A percentile compares a stretch with the other conserved stretches of the same genome.
Conservation (phyloP, 257 asterid species). For the Vinca minor region DNA sequence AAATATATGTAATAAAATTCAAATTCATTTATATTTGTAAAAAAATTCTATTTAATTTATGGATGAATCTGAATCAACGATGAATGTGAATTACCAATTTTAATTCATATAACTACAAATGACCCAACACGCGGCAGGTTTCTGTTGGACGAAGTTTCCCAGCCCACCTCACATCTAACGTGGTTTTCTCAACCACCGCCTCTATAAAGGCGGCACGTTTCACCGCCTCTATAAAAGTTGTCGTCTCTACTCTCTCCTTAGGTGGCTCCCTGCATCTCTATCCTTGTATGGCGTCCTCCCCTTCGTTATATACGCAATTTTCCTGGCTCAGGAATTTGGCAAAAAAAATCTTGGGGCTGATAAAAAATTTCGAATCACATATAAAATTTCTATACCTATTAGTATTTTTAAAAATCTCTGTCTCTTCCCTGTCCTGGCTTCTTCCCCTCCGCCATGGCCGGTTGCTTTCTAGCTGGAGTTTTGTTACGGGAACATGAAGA, state of each 20-base stretch:
- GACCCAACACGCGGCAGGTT: background rate
- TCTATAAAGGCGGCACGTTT: background rate
- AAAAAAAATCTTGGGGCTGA: too few species aligned
- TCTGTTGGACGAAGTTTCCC: background rate
- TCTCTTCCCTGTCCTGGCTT: background rate
- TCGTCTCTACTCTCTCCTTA: background rate
- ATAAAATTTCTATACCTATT: too few species aligned
- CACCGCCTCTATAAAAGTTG: background rate
- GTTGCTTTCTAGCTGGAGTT: background rate
- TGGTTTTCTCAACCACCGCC: background rate
- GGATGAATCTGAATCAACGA: too few species aligned
- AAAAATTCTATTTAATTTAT: too few species aligned
- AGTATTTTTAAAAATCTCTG: too few species aligned
- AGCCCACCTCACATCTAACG: background rate
- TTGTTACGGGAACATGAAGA: background rate
- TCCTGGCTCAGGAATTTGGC: too few species aligned
- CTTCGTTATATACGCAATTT: too few species aligned
- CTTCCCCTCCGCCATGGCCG: background rate
- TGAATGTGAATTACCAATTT: too few species aligned
- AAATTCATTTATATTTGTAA: too few species aligned
- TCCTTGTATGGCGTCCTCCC: background rate
- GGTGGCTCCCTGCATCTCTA: too few species aligned
- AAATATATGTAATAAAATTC: too few species aligned
- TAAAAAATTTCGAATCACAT: too few species aligned
- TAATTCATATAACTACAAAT: background rate